These are phyloP conservation scores for Leishmania guyanensis DNA, from an alignment of 208 protist species.

Conservation along the genomic window DNA sequence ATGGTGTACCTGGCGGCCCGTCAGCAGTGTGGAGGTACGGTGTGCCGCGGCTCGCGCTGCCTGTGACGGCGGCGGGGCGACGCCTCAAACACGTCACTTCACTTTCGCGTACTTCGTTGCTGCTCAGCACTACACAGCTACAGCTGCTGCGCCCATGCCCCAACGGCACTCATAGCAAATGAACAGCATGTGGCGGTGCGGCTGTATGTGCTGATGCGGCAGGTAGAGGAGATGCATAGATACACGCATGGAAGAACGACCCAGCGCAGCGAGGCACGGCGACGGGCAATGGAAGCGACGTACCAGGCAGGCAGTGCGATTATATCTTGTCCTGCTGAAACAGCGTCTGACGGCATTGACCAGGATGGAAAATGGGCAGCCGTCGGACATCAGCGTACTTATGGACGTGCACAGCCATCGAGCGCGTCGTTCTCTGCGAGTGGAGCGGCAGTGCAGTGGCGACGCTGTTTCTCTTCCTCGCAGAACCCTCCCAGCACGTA, in stretches of 20 bases:
- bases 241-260: not conserved
- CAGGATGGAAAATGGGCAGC: not conserved
- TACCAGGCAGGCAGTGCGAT: not conserved
- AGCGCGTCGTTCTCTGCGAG: conserved; percentile 24
- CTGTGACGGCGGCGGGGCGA: conserved; percentile 1
- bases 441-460: conserved; percentile 31
- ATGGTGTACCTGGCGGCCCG: not conserved
- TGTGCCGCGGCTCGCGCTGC: not conserved
- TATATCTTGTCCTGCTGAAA: not conserved
- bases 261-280: not conserved
- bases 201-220: conserved; percentile 27
- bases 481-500: conserved; percentile 13
- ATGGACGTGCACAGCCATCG: conserved; percentile 18
- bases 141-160: conserved; percentile 12
- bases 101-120: not conserved
- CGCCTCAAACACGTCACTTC: not conserved
- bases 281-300: not conserved
- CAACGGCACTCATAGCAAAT: conserved; percentile 5
- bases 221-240: conserved; percentile 26
- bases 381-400: not conserved
- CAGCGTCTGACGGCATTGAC: not conserved
- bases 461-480: conserved; percentile 27
- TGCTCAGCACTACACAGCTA: not conserved
- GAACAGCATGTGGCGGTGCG: conserved; percentile 19
- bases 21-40: not conserved